These are phyloP conservation scores for Orbilia quercus DNA, from an alignment of 2,329 filamentous ascomycete genomes.

Conservation along the genomic window DNA sequence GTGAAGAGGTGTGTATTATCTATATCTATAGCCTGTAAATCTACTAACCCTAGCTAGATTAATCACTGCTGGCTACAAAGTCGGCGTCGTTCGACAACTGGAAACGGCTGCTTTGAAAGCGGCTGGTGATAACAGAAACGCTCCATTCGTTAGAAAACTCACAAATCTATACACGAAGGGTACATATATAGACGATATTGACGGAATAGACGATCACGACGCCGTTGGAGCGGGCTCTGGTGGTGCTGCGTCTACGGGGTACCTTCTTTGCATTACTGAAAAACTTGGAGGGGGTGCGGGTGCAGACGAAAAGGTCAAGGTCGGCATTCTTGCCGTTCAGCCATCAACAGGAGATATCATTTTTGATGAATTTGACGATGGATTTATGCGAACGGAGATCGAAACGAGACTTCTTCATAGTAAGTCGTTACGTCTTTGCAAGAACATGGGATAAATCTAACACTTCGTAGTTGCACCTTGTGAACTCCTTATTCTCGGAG, in stretches of 20 bases:
- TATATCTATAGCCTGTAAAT: not conserved
- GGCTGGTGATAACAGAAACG: constrained; percentile 90
- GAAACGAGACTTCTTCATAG: constrained; percentile 93
- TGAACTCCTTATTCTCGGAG: constrained; percentile 91
- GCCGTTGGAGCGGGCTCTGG: constrained; percentile 64
- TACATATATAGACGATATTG: constrained; percentile 94
- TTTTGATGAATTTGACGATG: constrained; percentile 94
- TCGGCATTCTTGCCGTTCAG: constrained; percentile 93
- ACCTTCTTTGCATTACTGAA: constrained; percentile 92
- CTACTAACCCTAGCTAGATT: constrained; percentile 64
- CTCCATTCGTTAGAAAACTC: constrained; percentile 89
- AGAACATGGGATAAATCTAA: not conserved
- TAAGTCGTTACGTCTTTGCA: constrained; percentile 16
- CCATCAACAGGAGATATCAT: constrained; percentile 95
- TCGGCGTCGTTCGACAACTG: constrained; percentile 91
- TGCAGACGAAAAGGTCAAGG: constrained; percentile 90
- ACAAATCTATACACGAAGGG: constrained; percentile 98
- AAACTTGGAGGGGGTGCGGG: constrained; percentile 80
- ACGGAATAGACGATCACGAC: constrained; percentile 73
- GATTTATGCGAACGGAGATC: constrained; percentile 96
- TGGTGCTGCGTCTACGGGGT: constrained; percentile 78
- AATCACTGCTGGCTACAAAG: constrained; percentile 91
- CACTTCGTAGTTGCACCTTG: constrained; percentile 76
- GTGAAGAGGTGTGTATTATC: constrained; percentile 73
- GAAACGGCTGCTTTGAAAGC: constrained; percentile 97